Evolutionary conservation across 148 eudicot genomes (phyloP), one percentile per base, ranked within the genome.

Genomic region (Persicaria maculosa): DNA sequence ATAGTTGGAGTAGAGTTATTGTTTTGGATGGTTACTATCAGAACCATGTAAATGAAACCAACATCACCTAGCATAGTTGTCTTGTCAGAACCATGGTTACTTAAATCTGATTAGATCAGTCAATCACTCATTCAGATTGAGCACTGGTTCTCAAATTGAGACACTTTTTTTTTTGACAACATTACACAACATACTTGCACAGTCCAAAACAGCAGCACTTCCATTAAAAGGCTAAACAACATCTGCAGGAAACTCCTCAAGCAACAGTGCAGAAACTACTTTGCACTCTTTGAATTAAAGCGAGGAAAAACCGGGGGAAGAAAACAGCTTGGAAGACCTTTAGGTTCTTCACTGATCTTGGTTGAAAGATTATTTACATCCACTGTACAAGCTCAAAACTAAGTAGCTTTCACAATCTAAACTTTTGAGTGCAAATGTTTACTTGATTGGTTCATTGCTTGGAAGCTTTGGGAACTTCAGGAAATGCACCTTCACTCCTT

Each of bases 1-100:
- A 7, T 65, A 65, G 19, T 65, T 64, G 62, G 31, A 40, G 69
- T 64, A 64, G 69, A 64, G 12, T 64, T n/a, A n/a, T n/a, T n/a
- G 9, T 64, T 64, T 40, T 64, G 17, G 45, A 64, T 64, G 69
- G 46, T 36, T 4, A 64, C 8, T 36, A 1, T 65, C n/a, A 6
- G 46, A 40, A 65, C 16, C 17, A 43, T 65, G 70, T 65, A 65
- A 65, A 65, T 65, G 70, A 40, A 64, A 65, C 70, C 46, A 43
- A 40, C 19, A 43, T 15, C 70, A 65, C 5, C 19, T n/a, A 59
- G 65, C 40, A 22, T 14, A 9, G 43, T 11, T 59, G 9, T 48
- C 36, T 11, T 59, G 9, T 48, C 36, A 31, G 36, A 31, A 1
- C 36, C 36, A 31, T 31, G 36, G 36, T 31, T 31, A 31, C 36